Base-by-base conservation (phyloP, 371 early-diverging fungal species). In the Cokeromyces recurvatus region DNA sequence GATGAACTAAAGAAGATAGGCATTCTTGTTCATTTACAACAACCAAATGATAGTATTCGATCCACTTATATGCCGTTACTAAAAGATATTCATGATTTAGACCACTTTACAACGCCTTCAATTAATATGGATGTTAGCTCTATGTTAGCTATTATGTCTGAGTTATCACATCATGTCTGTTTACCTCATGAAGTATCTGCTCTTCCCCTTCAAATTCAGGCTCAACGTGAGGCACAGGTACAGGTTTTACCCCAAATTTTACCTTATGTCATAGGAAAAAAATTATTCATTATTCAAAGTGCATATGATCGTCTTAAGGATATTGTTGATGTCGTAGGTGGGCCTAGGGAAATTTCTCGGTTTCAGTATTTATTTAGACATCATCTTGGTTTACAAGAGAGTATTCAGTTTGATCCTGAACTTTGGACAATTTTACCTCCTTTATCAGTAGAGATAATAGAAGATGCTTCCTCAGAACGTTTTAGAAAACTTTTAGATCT, bases 101-200 rank as follows among this genome's bases (percentile, higher is more conserved):
- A 23, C 11, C 25, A 46, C 11, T 12, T 58, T 16, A 56, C 64
- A 7, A 72, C 79, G 0, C 35, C 52, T 0, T 55, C 51, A 1
- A 29, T 83, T 0, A 79, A 80, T 38, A 43, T 83, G 22, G 84
- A 83, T 49, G 74, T 79, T 3, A 74, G 80, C 17, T 77, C 79
- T 3, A 62, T 72, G 3, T 41, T 83, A 15, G 69, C 74, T 1
- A 57, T 83, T 11, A 53, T 75, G 17, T 72, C 79, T 15, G 73
- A 77, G 36, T 57, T 77, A 40, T 53, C 68, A 1, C 73, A 76
- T 50, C 61, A 59, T 32, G 66, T 65, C 19, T 62, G 70, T 47
- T 37, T 38, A 29, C 68, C 70, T 4, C 55, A 63, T 11, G 44
- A 63, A 17, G 61, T 75, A 8, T 49, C 57, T n/a, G 69, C 74